Evolutionary conservation across 371 early-diverging fungal genomes (phyloP).

Genomic region (Syncephalastrum sp.): DNA sequence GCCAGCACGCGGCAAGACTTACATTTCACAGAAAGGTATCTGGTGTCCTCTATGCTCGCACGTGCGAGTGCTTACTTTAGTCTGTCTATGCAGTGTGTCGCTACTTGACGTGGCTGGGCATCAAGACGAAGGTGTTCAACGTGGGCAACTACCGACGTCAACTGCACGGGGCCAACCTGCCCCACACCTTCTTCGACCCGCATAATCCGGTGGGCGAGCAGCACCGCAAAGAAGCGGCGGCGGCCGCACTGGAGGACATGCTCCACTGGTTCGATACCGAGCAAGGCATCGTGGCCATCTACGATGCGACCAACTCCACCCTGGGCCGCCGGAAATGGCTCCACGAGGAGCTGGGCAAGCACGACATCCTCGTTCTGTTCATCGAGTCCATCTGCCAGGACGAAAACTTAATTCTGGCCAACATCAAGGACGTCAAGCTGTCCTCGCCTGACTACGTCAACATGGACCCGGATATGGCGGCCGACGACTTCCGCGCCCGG

Average conservation of each 20-base stretch:
- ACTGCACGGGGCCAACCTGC: constrained; percentile 79
- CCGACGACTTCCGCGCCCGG: constrained; percentile 75
- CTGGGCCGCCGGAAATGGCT: constrained; percentile 75
- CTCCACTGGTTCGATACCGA: constrained; percentile 83
- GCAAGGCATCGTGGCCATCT: constrained; percentile 84
- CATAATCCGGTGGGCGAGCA: constrained; percentile 72
- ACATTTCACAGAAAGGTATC: constrained; percentile 90
- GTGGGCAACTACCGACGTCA: constrained; percentile 95
- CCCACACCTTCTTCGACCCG: constrained; percentile 93
- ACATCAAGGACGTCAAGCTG: constrained; percentile 93
- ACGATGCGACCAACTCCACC: constrained; percentile 98
- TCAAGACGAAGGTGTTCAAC: constrained; percentile 89
- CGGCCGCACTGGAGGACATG: constrained; percentile 87
- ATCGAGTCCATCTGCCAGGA: constrained; percentile 95
- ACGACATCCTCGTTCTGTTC: constrained; percentile 89
- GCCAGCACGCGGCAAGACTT: constrained; percentile 90
- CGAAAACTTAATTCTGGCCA: constrained; percentile 78
- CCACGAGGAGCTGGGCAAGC: constrained; percentile 59
- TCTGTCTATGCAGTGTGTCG: constrained; percentile 15
- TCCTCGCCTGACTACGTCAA: constrained; percentile 93
- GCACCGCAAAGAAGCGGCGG: constrained; percentile 81
- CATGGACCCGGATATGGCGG: constrained; percentile 63
- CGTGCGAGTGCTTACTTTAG: background rate
- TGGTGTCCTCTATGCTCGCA: background rate
- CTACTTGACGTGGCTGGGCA: constrained; percentile 85